Evolutionary conservation across 768 basidiomycete genomes (phyloP).

Genomic region (Psilocybe sp.): DNA sequence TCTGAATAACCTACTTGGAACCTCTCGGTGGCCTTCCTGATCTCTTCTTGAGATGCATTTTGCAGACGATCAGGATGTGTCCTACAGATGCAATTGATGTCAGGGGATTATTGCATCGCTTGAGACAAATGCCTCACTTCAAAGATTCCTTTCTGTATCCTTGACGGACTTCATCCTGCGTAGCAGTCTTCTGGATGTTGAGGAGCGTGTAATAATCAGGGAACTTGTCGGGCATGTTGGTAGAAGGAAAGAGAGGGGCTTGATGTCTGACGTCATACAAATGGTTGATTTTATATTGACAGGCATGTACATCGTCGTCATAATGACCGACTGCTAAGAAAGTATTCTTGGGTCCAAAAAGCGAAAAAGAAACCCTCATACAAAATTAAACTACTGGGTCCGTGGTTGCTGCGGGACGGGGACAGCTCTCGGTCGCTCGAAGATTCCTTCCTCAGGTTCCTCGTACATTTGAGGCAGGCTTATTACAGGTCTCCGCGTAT

Average conservation of each 20-base stretch:
- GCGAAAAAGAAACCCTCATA: background rate
- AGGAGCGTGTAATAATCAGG: slow-evolving; percentile 80
- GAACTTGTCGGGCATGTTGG: slow-evolving; percentile 61
- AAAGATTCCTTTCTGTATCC: slow-evolving; percentile 82
- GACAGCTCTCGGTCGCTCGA: slow-evolving; percentile 42
- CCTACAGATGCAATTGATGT: slow-evolving; percentile 33
- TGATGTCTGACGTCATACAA: slow-evolving; percentile 23
- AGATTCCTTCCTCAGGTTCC: slow-evolving; percentile 19
- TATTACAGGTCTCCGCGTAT: slow-evolving; percentile 26
- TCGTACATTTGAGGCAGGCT: slow-evolving; percentile 23
- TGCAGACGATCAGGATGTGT: slow-evolving; percentile 87
- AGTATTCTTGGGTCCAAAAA: background rate
- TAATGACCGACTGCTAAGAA: slow-evolving; percentile 9
- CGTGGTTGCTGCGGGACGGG: slow-evolving; percentile 19
- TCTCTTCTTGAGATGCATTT: slow-evolving; percentile 70
- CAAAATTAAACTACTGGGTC: background rate
- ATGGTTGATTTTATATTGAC: background rate
- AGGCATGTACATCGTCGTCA: background rate
- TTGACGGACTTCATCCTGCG: slow-evolving; percentile 67
- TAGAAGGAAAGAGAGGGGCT: slow-evolving; percentile 4
- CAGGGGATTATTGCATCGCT: slow-evolving; percentile 14
- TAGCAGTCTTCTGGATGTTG: slow-evolving; percentile 51
- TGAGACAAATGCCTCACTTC: slow-evolving; percentile 37
- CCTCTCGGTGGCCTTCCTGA: slow-evolving; percentile 71
- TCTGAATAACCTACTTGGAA: slow-evolving; percentile 62